Conservation (phyloP, 2,329 filamentous ascomycete genomes). For the Aspergillus novofumigatus region DNA sequence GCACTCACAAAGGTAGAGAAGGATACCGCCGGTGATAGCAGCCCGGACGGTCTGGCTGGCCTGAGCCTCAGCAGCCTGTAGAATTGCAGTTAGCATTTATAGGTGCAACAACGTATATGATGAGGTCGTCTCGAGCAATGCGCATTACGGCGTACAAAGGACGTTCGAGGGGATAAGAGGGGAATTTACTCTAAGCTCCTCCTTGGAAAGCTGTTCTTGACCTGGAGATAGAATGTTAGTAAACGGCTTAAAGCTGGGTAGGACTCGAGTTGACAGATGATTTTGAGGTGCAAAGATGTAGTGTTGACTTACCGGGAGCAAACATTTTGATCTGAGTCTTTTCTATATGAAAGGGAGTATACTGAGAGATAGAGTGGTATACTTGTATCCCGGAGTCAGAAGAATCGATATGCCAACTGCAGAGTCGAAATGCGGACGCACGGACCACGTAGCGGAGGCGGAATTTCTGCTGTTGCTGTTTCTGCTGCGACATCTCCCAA, state of each 20-base stretch:
- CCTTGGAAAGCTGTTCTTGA: constrained; percentile 44
- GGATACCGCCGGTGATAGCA: constrained; percentile 50
- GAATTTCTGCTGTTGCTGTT: constrained; percentile 11
- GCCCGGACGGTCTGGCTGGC: constrained; percentile 52
- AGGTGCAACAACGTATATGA: background rate
- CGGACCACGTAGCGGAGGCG: constrained; percentile 16
- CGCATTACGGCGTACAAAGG: background rate
- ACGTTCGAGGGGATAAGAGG: background rate
- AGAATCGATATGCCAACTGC: background rate
- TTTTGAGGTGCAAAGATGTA: background rate
- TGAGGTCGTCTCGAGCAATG: background rate
- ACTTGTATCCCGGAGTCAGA: constrained; percentile 3
- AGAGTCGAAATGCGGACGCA: constrained; percentile 2
- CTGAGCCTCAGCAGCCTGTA: constrained; percentile 49
- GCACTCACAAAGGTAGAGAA: constrained; percentile 60
- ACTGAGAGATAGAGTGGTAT: constrained; percentile 4
- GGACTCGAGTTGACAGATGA: background rate
- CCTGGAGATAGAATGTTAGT: constrained; percentile 20
- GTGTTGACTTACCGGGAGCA: constrained; percentile 25
- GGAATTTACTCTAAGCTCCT: constrained; percentile 40
- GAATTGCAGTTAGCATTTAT: constrained; percentile 6
- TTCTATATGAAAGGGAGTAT: constrained; percentile 4
- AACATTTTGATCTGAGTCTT: constrained; percentile 26
- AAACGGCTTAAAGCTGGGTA: background rate
- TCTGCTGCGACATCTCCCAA: background rate